Evolutionary conservation across 257 asterid species (phyloP).

Genomic region (Rubia yunnanensis): DNA sequence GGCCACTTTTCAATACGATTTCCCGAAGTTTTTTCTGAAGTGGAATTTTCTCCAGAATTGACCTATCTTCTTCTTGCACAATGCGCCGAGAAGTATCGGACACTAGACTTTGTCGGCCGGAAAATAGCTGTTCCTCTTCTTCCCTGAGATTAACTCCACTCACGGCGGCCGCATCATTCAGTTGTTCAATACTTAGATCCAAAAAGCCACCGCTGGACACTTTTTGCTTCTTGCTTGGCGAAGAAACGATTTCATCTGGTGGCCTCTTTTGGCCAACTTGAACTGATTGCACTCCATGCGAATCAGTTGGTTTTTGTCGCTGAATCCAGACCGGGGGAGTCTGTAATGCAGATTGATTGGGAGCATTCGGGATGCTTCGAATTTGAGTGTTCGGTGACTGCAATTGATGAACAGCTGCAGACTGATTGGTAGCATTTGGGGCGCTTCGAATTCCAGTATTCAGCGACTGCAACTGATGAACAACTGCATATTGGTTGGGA

Average conservation of each 20-base stretch:
- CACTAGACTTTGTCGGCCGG: conserved; percentile 69
- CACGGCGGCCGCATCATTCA: conserved; percentile 92
- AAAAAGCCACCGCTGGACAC: conserved; percentile 47
- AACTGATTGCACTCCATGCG: not conserved
- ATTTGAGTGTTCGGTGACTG: no score
- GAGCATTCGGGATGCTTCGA: no score
- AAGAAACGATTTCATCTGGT: conserved; percentile 57
- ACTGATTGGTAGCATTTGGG: not conserved
- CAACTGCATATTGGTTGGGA: not conserved
- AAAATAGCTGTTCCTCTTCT: conserved; percentile 89
- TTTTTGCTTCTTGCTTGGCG: conserved; percentile 93
- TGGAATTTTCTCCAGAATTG: conserved; percentile 65
- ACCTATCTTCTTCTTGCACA: conserved; percentile 94
- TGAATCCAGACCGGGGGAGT: no score
- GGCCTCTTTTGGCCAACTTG: not conserved
- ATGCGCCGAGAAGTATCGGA: conserved; percentile 86
- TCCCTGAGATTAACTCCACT: conserved; percentile 96
- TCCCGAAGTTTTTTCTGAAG: conserved; percentile 77
- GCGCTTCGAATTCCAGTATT: no score
- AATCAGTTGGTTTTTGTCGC: no score
- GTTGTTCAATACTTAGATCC: conserved; percentile 97
- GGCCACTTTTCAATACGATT: conserved; percentile 74
- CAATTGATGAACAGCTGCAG: no score
- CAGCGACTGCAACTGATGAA: conserved; percentile 66
- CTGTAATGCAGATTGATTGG: not conserved